phyloP scores from a whole-genome alignment of 2,329 filamentous ascomycete genomes.

The Phoma sp. region DNA sequence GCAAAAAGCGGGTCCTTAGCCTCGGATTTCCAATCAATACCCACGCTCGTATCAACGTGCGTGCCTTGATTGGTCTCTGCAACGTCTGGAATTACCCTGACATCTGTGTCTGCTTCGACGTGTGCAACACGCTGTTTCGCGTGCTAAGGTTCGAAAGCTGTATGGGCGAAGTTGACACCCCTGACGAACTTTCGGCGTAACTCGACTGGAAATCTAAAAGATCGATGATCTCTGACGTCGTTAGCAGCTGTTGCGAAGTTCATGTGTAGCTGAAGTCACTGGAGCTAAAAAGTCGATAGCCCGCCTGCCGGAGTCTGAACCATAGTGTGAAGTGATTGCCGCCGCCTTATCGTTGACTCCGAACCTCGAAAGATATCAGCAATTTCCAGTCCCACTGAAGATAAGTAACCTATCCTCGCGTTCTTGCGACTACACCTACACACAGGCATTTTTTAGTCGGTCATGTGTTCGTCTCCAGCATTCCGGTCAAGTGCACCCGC shows the following conservation, averaged over 20 bases:
- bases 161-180: slow-evolving; percentile 15
- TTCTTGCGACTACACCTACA: neutral
- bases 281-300: slow-evolving; percentile 16
- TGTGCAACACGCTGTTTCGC: slow-evolving; percentile 14
- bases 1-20: slow-evolving; percentile 11
- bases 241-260: slow-evolving; percentile 8
- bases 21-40: slow-evolving; percentile 13
- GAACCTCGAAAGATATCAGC: slow-evolving; percentile 6
- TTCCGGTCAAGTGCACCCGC: neutral
- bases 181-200: slow-evolving; percentile 18
- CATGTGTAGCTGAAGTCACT: slow-evolving; percentile 19
- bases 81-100: slow-evolving; percentile 9
- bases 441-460: too few relatives aligned
- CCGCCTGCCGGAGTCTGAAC: slow-evolving; percentile 3
- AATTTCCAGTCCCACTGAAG: slow-evolving; percentile 6
- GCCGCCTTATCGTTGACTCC: slow-evolving; percentile 11
- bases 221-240: slow-evolving; percentile 24
- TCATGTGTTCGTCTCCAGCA: slow-evolving; percentile 6
- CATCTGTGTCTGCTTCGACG: slow-evolving; percentile 9
- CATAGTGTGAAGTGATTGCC: slow-evolving; percentile 6
- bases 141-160: slow-evolving; percentile 22
- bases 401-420: slow-evolving; percentile 7
- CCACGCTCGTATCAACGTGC: slow-evolving; percentile 17
- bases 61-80: slow-evolving; percentile 17
- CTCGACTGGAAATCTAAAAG: slow-evolving; percentile 13